Evolutionary conservation across 2,329 filamentous ascomycete species (phyloP).

Genomic region (Aureobasidium sp.): DNA sequence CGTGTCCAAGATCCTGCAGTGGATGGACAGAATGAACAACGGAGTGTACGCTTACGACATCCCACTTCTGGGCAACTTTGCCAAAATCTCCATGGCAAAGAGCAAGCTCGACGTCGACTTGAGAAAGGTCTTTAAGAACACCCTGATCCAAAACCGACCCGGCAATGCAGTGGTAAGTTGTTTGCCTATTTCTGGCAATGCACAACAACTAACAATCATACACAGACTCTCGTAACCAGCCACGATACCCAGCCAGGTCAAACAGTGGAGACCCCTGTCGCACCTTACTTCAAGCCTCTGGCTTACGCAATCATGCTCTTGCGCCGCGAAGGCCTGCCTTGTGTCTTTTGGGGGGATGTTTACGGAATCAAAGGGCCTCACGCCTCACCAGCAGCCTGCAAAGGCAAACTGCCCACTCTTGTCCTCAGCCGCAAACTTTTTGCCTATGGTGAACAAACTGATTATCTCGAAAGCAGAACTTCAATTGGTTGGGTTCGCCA

Average conservation of each 20-base stretch:
- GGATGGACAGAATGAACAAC: slow-evolving; percentile 28
- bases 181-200: too few relatives aligned
- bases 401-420: slow-evolving; percentile 44
- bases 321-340: slow-evolving; percentile 53
- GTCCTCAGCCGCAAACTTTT: slow-evolving; percentile 55
- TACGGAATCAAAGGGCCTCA: slow-evolving; percentile 51
- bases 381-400: slow-evolving; percentile 38
- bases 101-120: slow-evolving; percentile 32
- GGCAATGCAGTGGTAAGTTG: slow-evolving; percentile 41
- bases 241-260: slow-evolving; percentile 62
- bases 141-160: slow-evolving; percentile 47
- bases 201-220: not conserved
- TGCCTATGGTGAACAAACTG: slow-evolving; percentile 55
- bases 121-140: slow-evolving; percentile 47
- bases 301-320: slow-evolving; percentile 66
- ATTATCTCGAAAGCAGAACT: slow-evolving; percentile 52
- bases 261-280: slow-evolving; percentile 53
- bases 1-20: slow-evolving; percentile 45
- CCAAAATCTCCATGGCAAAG: slow-evolving; percentile 31
- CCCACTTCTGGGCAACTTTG: slow-evolving; percentile 53
- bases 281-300: slow-evolving; percentile 59
- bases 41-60: slow-evolving; percentile 12
- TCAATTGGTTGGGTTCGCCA: slow-evolving; percentile 52
- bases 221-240: slow-evolving; percentile 58
- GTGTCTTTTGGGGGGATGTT: slow-evolving; percentile 62